Percentiles rank a stretch among this genome's conserved stretches.
These are phyloP conservation scores for Pulicaria dysenterica DNA, from an alignment of 129 eudicot genomes.

Conservation along the genomic window DNA sequence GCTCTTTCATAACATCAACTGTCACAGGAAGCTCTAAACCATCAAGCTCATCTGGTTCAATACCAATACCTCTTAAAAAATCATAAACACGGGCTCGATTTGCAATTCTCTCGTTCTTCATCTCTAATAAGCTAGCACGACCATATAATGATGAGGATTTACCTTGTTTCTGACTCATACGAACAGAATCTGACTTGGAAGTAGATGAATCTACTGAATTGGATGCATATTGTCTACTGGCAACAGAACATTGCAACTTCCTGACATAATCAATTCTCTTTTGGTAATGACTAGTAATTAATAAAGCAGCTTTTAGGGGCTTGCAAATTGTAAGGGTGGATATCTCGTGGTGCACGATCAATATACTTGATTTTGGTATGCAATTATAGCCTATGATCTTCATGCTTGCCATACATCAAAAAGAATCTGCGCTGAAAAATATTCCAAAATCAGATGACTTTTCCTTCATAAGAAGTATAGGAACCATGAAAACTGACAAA, in stretches of 20 bases:
- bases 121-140: conserved; percentile 79
- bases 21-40: conserved; percentile 96
- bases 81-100: conserved; percentile 87
- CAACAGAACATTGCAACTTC: conserved; percentile 55
- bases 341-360: conserved; percentile 55
- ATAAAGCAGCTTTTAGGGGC: conserved; percentile 34
- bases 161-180: conserved; percentile 38
- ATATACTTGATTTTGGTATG: conserved; percentile 58
- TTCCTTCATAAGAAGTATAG: not conserved
- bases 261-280: conserved; percentile 42
- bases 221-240: conserved; percentile 47
- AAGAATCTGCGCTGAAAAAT: conserved; percentile 41
- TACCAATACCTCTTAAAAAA: conserved; percentile 69
- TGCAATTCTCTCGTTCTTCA: conserved; percentile 72
- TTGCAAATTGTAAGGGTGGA: conserved; percentile 46
- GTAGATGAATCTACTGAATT: conserved; percentile 37
- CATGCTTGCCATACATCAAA: conserved; percentile 49
- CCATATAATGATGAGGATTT: conserved; percentile 61
- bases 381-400: conserved; percentile 50
- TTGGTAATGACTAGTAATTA: conserved; percentile 37
- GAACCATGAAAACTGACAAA: not conserved
- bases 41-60: conserved; percentile 87
- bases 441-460: conserved; percentile 15
- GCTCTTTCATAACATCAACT: conserved; percentile 90
- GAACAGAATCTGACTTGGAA: conserved; percentile 41